Base-by-base conservation (phyloP, 805 yeast genomes). In the Candida multigemmis region DNA sequence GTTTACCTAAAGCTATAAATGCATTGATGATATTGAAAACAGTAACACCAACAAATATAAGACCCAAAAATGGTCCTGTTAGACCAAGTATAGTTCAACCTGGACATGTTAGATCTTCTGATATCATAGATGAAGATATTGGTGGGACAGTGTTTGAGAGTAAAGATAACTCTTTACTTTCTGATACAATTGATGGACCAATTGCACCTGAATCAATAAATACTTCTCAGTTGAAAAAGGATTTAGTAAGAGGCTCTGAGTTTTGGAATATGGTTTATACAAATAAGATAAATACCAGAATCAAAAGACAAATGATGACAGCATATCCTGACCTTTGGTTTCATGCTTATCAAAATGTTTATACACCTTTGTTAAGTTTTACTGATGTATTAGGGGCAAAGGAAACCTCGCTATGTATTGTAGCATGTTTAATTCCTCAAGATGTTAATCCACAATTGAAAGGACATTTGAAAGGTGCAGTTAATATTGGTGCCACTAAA, bases 361-460 rank as follows among this genome's bases (percentile, higher is more conserved):
- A 87, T 46, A 72, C 83, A 1, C 85, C 93, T 4, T 53, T 87
- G 18, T 62, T 87, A 34, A 77, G 94, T 12, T 79, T 55, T 48
- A 68, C 74, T 11, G 77, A 65, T 3, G 64, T 84, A 1, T 52
- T 87, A 16, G 44, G 63, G 4, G 74, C 80, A 1, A 64, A 60
- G 36, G 94, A 85, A 36, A 79, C 95, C 2, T 75, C 89, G 17
- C 46, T 84, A 32, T 77, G 84, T 17, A 73, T 87, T 2, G 70
- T 87, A 11, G 77, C 93, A 1, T 68, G 89, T 34, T 63, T 87
- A 38, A 75, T 87, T 7, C 96, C 96, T 1, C 95, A 84, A 46
- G 94, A 87, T 50, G 96, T 87, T 7, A 84, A 82, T 39, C 94
- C 95, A 0, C 96, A 87, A 42, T 62, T 87, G 38, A 82, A 84